phyloP scores from a whole-genome alignment of 768 basidiomycete species.

The Kwoniella botswanensis region DNA sequence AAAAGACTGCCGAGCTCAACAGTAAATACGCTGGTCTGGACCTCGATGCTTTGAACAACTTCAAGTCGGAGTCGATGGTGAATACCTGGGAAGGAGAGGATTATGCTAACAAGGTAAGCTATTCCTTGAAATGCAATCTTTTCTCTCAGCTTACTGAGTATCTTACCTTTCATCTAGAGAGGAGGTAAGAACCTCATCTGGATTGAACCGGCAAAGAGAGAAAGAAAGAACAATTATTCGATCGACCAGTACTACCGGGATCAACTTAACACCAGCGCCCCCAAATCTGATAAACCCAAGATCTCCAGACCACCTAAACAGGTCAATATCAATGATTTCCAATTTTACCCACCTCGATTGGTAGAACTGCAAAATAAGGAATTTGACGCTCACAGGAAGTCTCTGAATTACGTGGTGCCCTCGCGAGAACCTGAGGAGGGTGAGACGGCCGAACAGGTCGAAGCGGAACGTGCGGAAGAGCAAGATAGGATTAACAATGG shows the following conservation, averaged over 20 bases:
- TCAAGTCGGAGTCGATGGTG: slow-evolving; percentile 84
- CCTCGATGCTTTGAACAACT: slow-evolving; percentile 93
- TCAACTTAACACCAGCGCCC: slow-evolving; percentile 76
- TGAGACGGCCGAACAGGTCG: slow-evolving; percentile 81
- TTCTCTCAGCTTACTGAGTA: background rate
- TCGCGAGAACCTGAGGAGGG: slow-evolving; percentile 70
- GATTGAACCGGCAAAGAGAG: slow-evolving; percentile 84
- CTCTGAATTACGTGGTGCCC: slow-evolving; percentile 59
- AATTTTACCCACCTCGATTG: slow-evolving; percentile 87
- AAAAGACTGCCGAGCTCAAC: slow-evolving; percentile 83
- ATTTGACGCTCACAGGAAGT: slow-evolving; percentile 59
- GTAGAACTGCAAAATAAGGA: slow-evolving; percentile 85
- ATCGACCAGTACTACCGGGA: slow-evolving; percentile 96
- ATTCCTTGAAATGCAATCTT: background rate
- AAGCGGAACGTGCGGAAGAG: slow-evolving; percentile 75
- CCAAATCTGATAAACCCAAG: slow-evolving; percentile 77
- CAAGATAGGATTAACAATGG: slow-evolving; percentile 89
- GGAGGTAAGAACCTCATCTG: slow-evolving; percentile 59
- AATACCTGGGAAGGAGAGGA: slow-evolving; percentile 97
- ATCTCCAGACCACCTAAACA: slow-evolving; percentile 86
- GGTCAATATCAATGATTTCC: slow-evolving; percentile 86
- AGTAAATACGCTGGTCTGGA: slow-evolving; percentile 91
- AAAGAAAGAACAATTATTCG: slow-evolving; percentile 85
- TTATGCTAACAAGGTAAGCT: slow-evolving; percentile 70
- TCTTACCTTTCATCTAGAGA: slow-evolving; percentile 14